Base-by-base conservation (phyloP, 805 yeast species). In the Metschnikowia cubensis region DNA sequence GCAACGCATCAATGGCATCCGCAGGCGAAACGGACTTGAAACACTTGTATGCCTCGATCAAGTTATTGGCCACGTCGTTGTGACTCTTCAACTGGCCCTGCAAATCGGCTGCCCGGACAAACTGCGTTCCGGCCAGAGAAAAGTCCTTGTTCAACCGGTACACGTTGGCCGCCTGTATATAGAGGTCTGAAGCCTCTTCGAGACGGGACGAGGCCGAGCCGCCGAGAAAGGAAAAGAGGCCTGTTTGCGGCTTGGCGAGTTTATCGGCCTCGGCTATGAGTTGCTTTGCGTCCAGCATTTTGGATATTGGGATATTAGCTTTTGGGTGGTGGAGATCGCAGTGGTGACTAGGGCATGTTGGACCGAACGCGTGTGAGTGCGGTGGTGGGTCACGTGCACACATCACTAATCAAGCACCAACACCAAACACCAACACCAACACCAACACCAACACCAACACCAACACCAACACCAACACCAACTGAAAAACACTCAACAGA, bases 111-210 rank as follows among this genome's bases (percentile, higher is more conserved):
- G 99, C 98, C 60, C 82, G 83, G 53, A 87, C 84, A 63, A 91
- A 92, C 17, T 89, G 83, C 54, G 78, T 73, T 10, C 98, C 98
- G 0, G 98, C 97, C 47, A 76, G 71, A 18, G 74, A 69, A 56
- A 80, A 79, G 62, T 89, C 87, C 61, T 87, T 88, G 58, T 81
- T 83, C 50, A 94, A 69, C 54, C 91, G 80, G 73, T 83, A 94
- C 29, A 82, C 77, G 62, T 92, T 94, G n/a, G 95, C 99, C 2
- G 99, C 99, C 67, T 91, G 95, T 20, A 85, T 76, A 64, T 84
- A 92, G 29, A 89, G 70, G 56, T 94, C 99, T 3, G 91, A 85
- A 3, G 99, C 98, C 56, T 94, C 99, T 64, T 94, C 99, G 47
- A 74, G 80, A 53, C 88, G 79, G 54, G 79, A 76, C 3, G 83